Base-by-base conservation (phyloP, 352 stramenopile species). In the Halophytophthora batemanensis region DNA sequence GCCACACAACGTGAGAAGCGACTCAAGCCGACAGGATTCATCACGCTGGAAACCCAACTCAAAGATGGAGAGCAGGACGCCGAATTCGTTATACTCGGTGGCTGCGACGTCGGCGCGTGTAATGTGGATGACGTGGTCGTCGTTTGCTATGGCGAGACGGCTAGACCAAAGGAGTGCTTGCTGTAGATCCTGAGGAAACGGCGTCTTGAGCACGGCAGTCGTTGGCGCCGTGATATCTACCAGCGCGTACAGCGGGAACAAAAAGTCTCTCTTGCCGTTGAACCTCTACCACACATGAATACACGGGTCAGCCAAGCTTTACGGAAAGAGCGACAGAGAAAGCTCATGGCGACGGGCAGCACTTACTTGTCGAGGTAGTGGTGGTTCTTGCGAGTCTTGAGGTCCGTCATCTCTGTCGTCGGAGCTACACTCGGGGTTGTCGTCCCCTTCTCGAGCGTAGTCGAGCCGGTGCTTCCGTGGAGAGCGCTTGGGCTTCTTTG, bases 211-310 rank as follows among this genome's bases (percentile, higher is more conserved):
- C 4, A 61, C 13, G 2, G 53, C 69, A n/a, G 50, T 57, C 0
- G 50, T 67, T 0, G 53, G 19, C 6, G 67, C 70, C n/a, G 21
- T 29, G 21, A 85, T 41, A 0, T 64, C 50, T n/a, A 71, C 58
- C 0, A 50, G 53, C 12, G 74, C 70, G 35, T 84, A 87, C 12
- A 87, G 47, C 1, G 79, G 76, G 17, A 52, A 19, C 21, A 90
- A 38, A 34, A 72, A 87, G 31, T 87, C 79, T 6, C 49, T 66
- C 1, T 71, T 67, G 6, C 45, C 53, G 21, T 69, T 56, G 45
- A 87, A 90, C 54, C 57, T 58, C 69, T 77, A 42, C 34, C 22
- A 50, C 33, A 50, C 10, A 65, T 2, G 13, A 43, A 7, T 6
- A 36, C 33, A 33, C 1, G 2, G 50, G 13, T 41, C 15, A 22